These are phyloP conservation scores for Fomitiporia mediterranea DNA, from an alignment of 1,284 basidiomycete genomes.

Conservation along the genomic window DNA sequence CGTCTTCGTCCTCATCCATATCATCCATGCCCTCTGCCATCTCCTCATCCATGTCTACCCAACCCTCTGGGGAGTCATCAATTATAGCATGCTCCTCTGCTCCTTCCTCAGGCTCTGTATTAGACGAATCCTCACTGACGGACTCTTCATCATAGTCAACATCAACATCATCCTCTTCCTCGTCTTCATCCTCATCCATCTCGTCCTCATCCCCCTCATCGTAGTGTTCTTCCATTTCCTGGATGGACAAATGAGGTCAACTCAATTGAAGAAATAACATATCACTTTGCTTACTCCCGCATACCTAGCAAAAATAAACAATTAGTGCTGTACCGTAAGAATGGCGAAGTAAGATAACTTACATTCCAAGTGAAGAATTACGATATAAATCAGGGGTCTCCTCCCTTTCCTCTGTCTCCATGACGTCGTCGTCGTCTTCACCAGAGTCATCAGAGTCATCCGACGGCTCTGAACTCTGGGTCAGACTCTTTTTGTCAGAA, in stretches of 20 bases:
- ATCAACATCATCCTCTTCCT: constrained; percentile 78
- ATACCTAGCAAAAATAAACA: constrained; percentile 42
- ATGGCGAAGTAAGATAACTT: constrained; percentile 31
- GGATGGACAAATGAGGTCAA: constrained; percentile 11
- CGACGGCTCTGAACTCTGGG: constrained; percentile 52
- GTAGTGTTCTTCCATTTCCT: constrained; percentile 82
- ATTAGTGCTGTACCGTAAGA: not conserved
- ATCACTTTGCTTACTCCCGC: constrained; percentile 77
- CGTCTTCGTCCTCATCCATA: constrained; percentile 43
- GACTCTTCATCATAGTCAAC: constrained; percentile 84
- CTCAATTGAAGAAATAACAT: constrained; percentile 13
- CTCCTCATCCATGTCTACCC: constrained; percentile 55
- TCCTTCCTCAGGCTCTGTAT: constrained; percentile 64
- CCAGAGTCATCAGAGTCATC: constrained; percentile 42
- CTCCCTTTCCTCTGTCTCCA: constrained; percentile 48
- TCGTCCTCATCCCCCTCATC: constrained; percentile 68
- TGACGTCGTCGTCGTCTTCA: constrained; percentile 53
- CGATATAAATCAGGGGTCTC: constrained; percentile 94
- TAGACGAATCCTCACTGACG: constrained; percentile 73
- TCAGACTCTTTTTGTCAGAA: constrained; percentile 47
- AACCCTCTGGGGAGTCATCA: constrained; percentile 25
- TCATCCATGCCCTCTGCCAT: constrained; percentile 58
- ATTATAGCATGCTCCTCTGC: constrained; percentile 38
- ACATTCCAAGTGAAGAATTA: constrained; percentile 96
- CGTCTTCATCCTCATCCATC: constrained; percentile 75